A percentile compares a stretch with the other conserved stretches of the same genome.
phyloP scores from a whole-genome alignment of 257 asterid genomes.

The Rauvolfia tetraphylla region DNA sequence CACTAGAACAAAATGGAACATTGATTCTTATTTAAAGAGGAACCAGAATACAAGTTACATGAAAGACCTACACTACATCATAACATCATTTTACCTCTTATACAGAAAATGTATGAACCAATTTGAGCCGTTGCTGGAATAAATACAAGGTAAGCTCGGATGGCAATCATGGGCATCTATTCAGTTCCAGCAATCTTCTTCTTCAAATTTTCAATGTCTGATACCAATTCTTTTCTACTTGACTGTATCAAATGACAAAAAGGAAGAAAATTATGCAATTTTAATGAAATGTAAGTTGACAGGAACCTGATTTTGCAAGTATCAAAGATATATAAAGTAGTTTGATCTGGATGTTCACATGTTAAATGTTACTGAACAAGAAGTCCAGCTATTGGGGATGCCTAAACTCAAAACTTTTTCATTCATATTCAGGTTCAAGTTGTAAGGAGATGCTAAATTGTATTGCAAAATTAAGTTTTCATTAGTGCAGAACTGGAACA shows the following conservation, averaged over 20 bases:
- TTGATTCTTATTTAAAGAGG: conserved; percentile 19
- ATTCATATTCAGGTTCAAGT: too few relatives aligned
- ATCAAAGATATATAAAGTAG: neutral
- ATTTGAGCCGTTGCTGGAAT: conserved; percentile 22
- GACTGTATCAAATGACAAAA: conserved; percentile 43
- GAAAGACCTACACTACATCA: conserved; percentile 42
- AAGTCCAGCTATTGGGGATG: too few relatives aligned
- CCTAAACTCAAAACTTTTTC: too few relatives aligned
- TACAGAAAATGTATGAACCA: conserved; percentile 22
- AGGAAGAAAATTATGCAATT: neutral
- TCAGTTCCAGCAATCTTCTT: conserved; percentile 87
- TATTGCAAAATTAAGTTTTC: too few relatives aligned
- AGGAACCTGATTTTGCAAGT: neutral
- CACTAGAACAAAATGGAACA: conserved; percentile 8
- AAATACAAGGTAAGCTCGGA: conserved; percentile 5
- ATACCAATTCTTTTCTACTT: conserved; percentile 79
- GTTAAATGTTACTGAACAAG: too few relatives aligned
- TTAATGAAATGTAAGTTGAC: neutral
- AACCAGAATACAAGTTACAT: conserved; percentile 25
- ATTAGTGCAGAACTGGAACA: neutral
- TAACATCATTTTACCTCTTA: conserved; percentile 36
- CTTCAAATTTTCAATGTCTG: conserved; percentile 78
- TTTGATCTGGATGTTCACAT: neutral
- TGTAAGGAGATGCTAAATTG: too few relatives aligned
- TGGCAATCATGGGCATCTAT: conserved; percentile 24